These are phyloP conservation scores for Arachis stenosperma DNA, from an alignment of 306 rosid genomes.

Conservation along the genomic window DNA sequence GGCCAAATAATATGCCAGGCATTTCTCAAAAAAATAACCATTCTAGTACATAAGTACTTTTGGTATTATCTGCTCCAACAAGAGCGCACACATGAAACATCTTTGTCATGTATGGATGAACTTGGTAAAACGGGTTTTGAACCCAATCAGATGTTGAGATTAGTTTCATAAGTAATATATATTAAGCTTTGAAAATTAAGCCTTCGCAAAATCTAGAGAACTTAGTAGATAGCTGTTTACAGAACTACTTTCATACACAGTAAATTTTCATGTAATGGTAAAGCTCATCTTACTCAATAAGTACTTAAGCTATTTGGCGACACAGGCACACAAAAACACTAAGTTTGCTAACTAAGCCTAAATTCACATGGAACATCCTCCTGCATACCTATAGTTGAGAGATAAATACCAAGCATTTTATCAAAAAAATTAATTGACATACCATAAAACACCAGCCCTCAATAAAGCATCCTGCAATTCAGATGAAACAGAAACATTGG, in stretches of 20 bases:
- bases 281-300: neutral
- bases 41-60: neutral
- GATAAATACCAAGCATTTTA: constrained; percentile 9
- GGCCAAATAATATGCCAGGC: neutral
- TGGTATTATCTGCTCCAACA: neutral
- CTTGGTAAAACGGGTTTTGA: neutral
- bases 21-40: neutral
- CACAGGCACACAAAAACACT: neutral
- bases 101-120: neutral
- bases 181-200: neutral
- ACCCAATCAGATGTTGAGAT: neutral
- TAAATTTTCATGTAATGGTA: neutral
- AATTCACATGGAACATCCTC: constrained; percentile 18
- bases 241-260: too few species aligned
- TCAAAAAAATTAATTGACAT: constrained; percentile 38
- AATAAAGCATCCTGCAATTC: constrained; percentile 85
- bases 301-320: constrained; percentile 14
- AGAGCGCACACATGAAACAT: neutral
- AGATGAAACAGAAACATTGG: constrained; percentile 87
- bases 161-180: neutral
- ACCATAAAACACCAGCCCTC: constrained; percentile 95
- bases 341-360: neutral
- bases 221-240: neutral
- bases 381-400: constrained; percentile 26
- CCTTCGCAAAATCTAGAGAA: neutral